phyloP scores from a whole-genome alignment of 345 rosid species.

The Erodium maritimum region DNA sequence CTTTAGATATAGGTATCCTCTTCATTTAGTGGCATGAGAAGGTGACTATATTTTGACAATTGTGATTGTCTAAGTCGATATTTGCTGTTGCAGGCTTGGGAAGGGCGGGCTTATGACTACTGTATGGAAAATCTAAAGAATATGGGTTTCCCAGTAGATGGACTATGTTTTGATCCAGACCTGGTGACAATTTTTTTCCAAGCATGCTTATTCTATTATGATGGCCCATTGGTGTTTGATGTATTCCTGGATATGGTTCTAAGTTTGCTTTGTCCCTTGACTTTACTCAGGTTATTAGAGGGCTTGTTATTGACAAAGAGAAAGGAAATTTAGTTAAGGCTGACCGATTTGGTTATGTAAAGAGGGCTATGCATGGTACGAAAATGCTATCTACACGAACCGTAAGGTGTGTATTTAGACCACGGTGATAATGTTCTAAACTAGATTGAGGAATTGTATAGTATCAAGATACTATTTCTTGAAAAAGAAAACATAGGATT shows the following conservation, averaged over 20 bases:
- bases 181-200: slow-evolving; percentile 35
- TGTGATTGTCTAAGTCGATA: slow-evolving; percentile 6
- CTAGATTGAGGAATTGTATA: too few species aligned
- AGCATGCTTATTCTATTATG: not conserved
- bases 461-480: too few species aligned
- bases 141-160: slow-evolving; percentile 89
- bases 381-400: slow-evolving; percentile 76
- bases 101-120: slow-evolving; percentile 94
- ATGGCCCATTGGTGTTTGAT: not conserved
- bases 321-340: slow-evolving; percentile 94
- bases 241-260: not conserved
- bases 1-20: not conserved
- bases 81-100: slow-evolving; percentile 77
- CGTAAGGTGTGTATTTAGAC: slow-evolving; percentile 40
- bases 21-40: too few species aligned
- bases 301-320: slow-evolving; percentile 95
- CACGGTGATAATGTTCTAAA: too few species aligned
- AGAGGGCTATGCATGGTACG: slow-evolving; percentile 95
- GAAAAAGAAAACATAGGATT: too few species aligned
- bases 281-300: slow-evolving; percentile 61
- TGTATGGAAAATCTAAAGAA: slow-evolving; percentile 75
- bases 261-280: slow-evolving; percentile 3
- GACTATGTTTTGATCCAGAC: slow-evolving; percentile 80
- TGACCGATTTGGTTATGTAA: slow-evolving; percentile 87
- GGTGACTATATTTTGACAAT: not conserved